These are phyloP conservation scores for Alternaria brassicae DNA, from an alignment of 2,329 filamentous ascomycete genomes.

Conservation along the genomic window DNA sequence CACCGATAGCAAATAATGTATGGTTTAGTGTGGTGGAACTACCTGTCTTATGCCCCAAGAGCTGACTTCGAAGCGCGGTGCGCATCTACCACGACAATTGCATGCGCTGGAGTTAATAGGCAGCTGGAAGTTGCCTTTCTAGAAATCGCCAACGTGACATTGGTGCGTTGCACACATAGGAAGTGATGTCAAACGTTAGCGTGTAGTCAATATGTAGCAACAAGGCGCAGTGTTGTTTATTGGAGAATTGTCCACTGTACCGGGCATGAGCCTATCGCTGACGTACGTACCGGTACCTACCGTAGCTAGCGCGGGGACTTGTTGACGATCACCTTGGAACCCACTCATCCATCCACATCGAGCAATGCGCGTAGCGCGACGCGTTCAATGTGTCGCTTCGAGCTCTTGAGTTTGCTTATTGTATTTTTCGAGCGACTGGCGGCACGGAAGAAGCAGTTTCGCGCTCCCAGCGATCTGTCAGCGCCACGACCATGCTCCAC, in stretches of 20 bases:
- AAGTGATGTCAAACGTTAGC: neutral
- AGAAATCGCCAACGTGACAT: neutral
- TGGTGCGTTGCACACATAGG: neutral
- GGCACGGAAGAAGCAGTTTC: constrained; percentile 20
- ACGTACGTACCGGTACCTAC: too few species aligned
- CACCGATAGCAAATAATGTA: neutral
- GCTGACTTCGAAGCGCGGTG: neutral
- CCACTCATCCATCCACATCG: constrained; percentile 20
- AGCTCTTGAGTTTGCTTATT: constrained; percentile 46
- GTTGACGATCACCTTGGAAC: constrained; percentile 14
- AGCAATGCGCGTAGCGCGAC: constrained; percentile 25
- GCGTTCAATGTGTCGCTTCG: constrained; percentile 48
- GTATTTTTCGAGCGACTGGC: constrained; percentile 35
- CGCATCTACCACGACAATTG: neutral
- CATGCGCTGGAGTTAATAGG: neutral
- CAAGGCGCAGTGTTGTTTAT: neutral
- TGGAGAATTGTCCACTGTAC: neutral
- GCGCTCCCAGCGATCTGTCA: constrained; percentile 13
- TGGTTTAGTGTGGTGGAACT: neutral
- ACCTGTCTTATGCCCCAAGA: neutral
- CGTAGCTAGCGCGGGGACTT: constrained; percentile 19
- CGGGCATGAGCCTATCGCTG: constrained; percentile 1
- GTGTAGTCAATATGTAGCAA: neutral
- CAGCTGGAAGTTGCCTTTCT: too few species aligned
- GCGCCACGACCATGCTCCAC: constrained; percentile 78